A percentile compares a stretch with the other conserved stretches of the same genome.
These are phyloP conservation scores for Camelina sativa DNA, from an alignment of 345 rosid genomes.

Conservation along the genomic window DNA sequence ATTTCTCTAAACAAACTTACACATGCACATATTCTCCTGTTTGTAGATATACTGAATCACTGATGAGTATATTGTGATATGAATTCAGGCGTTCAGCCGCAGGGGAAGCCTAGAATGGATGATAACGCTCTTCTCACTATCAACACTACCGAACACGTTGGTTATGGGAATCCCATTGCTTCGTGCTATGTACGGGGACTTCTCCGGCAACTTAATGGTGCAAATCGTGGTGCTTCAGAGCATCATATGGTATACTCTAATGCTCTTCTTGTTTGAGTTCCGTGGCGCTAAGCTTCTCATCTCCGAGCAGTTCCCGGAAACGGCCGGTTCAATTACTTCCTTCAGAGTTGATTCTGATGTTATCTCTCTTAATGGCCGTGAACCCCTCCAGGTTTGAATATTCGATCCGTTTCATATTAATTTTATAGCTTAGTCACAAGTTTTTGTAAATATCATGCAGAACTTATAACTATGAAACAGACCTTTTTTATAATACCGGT, in stretches of 20 bases:
- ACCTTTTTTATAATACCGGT: neutral
- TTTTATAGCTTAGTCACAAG: neutral
- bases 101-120: constrained; percentile 73
- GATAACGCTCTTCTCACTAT: constrained; percentile 80
- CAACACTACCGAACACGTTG: constrained; percentile 81
- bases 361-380: constrained; percentile 77
- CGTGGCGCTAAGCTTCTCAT: constrained; percentile 77
- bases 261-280: constrained; percentile 83
- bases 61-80: neutral
- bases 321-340: constrained; percentile 77
- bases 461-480: neutral
- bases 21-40: neutral
- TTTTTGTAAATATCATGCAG: neutral
- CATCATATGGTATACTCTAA: constrained; percentile 81
- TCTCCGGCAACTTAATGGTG: constrained; percentile 75
- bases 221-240: constrained; percentile 85
- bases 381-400: constrained; percentile 50
- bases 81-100: constrained; percentile 49
- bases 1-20: neutral
- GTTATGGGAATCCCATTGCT: constrained; percentile 88
- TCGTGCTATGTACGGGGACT: constrained; percentile 87
- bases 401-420: neutral
- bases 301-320: constrained; percentile 82
- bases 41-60: no score
- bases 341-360: constrained; percentile 82